Evolutionary conservation across 805 yeast species (phyloP), one percentile per base, ranked within the genome.

Genomic region (Nadsonia fulvescens): DNA sequence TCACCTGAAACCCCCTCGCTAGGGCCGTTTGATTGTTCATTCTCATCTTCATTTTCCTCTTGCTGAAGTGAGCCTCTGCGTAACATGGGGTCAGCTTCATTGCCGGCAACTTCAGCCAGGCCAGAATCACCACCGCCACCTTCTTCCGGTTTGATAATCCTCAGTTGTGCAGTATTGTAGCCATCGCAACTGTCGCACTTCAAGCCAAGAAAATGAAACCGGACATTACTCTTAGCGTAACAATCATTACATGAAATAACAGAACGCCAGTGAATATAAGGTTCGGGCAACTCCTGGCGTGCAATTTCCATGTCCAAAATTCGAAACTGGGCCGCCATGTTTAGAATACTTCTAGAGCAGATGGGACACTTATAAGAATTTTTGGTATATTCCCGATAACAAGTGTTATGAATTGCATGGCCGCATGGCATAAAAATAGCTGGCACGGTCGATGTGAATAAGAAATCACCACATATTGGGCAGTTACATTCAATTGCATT

Each of bases 341-440:
- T 78, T 18, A 75, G 59, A 27, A 86, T 68, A 0, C 93, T 74
- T 37, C 76, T 69, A 29, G 79, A 72, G 45, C 96, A 83, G 2
- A 78, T 62, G 2, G 96, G 96, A 47, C 96, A 83, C 46, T 79
- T 78, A 57, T 81, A 83, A 9, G 77, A 68, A 44, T 76, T 81
- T 37, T 70, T 63, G n/a, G 78, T 66, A 45, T 75, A 70, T 36
- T 78, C 86, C 34, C 72, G 72, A 46, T 70, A 82, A 47, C 96
- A 83, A 14, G 48, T 42, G 46, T 81, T 79, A 51, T 83, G 96
- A 32, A 83, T 83, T 19, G 93, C 78, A 50, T 83, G 96, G 2
- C 95, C 94, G 51, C 96, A 83, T 3, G 60, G 56, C 93, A 83
- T 81, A 46, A 83, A 82, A 12, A 81, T 92, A 22, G 82, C 92